Base-by-base conservation (phyloP, 2,329 filamentous ascomycete genomes). In the Colletotrichum shisoi region DNA sequence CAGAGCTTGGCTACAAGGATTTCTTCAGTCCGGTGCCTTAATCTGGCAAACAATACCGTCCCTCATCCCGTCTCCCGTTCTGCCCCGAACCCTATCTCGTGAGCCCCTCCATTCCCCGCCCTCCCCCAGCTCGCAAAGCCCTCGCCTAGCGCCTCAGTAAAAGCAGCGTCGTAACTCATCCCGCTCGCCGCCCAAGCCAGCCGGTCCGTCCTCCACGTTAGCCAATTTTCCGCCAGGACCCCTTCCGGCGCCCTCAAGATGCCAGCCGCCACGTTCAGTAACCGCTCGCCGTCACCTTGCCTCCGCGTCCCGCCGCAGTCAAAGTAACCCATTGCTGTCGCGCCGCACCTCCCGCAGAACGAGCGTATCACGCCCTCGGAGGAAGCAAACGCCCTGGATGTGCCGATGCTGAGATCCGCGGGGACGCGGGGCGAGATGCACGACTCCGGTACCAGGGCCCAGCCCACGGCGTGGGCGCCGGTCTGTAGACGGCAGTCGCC, bases 311-410 rank as follows among this genome's bases (percentile, higher is more conserved):
- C 70, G n/a, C 74, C 75, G 3, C 74, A 73, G 27, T 69, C 68
- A 4, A 73, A 71, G 54, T 72, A 80, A 0, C 39, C 57, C 24
- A 67, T 39, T 13, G 80, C 73, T 0, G 79, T 83, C 3, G 83
- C 82, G 2, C 82, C 81, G 56, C 83, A 85, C 2, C 69, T 73
- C 2, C 79, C 77, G 65, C 83, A 85, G 69, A 84, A 84, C 0
- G 76, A 78, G 15, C 81, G 76, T 27, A 75, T 63, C n/a, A 79
- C 77, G 0, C 73, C 74, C 12, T 75, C 71, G 1, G 79, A 81
- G 2, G 79, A 81, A 3, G 68, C 69, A 65, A 79, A 84, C 8
- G 76, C 76, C 72, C 78, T 81, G n/a, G 79, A 70, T 2, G 81
- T 83, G n/a, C 81, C 81, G 52, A 80, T 72, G 39, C 73, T 70